phyloP scores from a whole-genome alignment of 2,329 filamentous ascomycete species.

The Penicillium sp. region DNA sequence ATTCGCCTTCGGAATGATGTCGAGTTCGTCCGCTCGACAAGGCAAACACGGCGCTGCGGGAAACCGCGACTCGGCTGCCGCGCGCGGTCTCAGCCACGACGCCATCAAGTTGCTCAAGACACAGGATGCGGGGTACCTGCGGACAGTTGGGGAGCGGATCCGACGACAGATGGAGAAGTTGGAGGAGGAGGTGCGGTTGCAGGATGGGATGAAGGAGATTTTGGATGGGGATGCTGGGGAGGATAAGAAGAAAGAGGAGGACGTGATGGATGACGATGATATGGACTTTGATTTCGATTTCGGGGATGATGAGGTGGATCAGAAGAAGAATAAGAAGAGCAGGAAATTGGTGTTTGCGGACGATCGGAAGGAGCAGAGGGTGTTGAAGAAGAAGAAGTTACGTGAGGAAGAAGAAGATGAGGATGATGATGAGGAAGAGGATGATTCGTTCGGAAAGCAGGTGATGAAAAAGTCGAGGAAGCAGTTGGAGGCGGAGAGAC shows the following conservation, averaged over 20 bases:
- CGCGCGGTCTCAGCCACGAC: conserved; percentile 45
- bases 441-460: too few species aligned
- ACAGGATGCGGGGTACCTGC: conserved; percentile 55
- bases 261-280: conserved; percentile 17
- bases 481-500: conserved; percentile 37
- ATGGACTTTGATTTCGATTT: conserved; percentile 20
- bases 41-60: too few species aligned
- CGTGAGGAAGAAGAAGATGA: conserved; percentile 18
- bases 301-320: too few species aligned
- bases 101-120: conserved; percentile 58
- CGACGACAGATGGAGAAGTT: conserved; percentile 47
- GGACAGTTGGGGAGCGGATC: conserved; percentile 50
- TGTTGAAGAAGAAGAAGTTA: conserved; percentile 19
- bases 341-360: conserved; percentile 38
- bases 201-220: conserved; percentile 31
- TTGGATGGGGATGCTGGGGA: conserved; percentile 21
- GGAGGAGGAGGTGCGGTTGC: conserved; percentile 38
- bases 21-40: too few species aligned
- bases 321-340: too few species aligned
- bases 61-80: conserved; percentile 32
- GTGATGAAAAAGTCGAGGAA: conserved; percentile 25
- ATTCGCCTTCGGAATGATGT: conserved; percentile 59
- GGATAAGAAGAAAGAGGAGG: conserved; percentile 17
- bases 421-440: too few species aligned
- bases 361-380: conserved; percentile 29